Conservation (phyloP, 1,284 basidiomycete species). For the Ustilago curta region DNA sequence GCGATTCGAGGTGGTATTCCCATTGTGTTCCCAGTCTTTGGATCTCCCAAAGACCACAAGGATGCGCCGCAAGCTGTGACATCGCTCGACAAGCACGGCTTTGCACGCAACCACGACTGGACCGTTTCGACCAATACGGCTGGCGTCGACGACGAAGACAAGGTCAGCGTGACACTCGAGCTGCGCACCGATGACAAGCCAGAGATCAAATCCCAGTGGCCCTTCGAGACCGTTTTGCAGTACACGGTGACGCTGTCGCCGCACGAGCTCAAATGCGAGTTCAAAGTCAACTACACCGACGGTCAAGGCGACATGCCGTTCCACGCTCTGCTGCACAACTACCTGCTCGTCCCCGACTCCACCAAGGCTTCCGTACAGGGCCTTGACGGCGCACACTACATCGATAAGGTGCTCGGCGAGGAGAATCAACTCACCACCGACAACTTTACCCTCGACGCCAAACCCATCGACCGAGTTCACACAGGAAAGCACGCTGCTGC, state of each 20-base stretch:
- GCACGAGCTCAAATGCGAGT: conserved; percentile 54
- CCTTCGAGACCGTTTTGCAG: conserved; percentile 37
- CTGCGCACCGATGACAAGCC: conserved; percentile 42
- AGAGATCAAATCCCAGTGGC: conserved; percentile 40
- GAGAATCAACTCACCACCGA: conserved; percentile 29
- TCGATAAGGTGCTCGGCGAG: conserved; percentile 51
- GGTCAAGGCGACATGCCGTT: conserved; percentile 61
- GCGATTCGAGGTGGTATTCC: conserved; percentile 63
- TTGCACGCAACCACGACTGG: conserved; percentile 57
- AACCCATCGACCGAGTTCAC: conserved; percentile 52
- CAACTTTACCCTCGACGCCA: conserved; percentile 34
- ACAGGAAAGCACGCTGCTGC: conserved; percentile 25
- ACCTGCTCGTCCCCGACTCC: conserved; percentile 62
- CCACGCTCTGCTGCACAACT: conserved; percentile 70
- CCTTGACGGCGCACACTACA: conserved; percentile 47
- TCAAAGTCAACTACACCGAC: conserved; percentile 60
- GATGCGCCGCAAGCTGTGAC: conserved; percentile 29
- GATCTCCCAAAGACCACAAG: conserved; percentile 47
- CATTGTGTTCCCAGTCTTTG: conserved; percentile 63
- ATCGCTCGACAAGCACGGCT: conserved; percentile 57
- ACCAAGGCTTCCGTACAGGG: conserved; percentile 49
- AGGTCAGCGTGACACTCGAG: conserved; percentile 43
- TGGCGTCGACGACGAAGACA: conserved; percentile 35
- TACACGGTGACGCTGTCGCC: conserved; percentile 53
- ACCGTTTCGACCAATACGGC: conserved; percentile 24